Base-by-base conservation (phyloP, 2,329 filamentous ascomycete species). In the Emmonsiellopsis sp. region DNA sequence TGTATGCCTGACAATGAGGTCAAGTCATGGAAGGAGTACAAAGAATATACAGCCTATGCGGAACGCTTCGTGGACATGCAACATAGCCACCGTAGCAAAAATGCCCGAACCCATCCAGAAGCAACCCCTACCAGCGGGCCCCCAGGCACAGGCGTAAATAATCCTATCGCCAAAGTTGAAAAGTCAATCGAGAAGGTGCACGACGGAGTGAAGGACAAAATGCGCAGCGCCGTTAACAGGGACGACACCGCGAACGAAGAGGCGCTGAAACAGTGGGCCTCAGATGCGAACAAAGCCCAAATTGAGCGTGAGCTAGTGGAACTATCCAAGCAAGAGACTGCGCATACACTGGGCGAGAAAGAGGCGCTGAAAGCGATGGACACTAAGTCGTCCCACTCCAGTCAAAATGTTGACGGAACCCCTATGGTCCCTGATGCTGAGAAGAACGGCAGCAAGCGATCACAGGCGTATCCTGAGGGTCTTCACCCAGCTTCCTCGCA, bases 1-100 rank as follows among this genome's bases (percentile, higher is more conserved):
- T 96, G 91, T 70, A 94, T 95, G 87, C 93, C 93, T 1, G 93
- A 98, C 67, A 96, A 85, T 50, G 89, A 96, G 65, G 93, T 95
- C 31, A 85, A 83, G 58, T 92, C 87, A 43, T 98, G 93, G 93
- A 84, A 87, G 60, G 87, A 95, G 58, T 98, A 98, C 70, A 86
- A 88, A 58, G 86, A 94, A 60, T 95, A 87, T 64, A 78, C 81
- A 52, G 79, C 83, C 4, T 97, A 96, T 66, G 78, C 80, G 14
- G 83, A 86, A 60, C 81, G 84, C 45, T 96, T 98, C 74, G 80
- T 81, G 53, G 84, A 86, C 61, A 70, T 79, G 62, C 69, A 88
- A 75, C 85, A 66, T 61, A 75, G 67, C 68, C 77, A 66, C 57
- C 74, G 65, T 68, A 77, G 68, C 55, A 69, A 75, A 39, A 71